Evolutionary conservation across 2,329 filamentous ascomycete species (phyloP), one percentile per base, ranked within the genome.

Genomic region (Rhexocercosporidium sp.): DNA sequence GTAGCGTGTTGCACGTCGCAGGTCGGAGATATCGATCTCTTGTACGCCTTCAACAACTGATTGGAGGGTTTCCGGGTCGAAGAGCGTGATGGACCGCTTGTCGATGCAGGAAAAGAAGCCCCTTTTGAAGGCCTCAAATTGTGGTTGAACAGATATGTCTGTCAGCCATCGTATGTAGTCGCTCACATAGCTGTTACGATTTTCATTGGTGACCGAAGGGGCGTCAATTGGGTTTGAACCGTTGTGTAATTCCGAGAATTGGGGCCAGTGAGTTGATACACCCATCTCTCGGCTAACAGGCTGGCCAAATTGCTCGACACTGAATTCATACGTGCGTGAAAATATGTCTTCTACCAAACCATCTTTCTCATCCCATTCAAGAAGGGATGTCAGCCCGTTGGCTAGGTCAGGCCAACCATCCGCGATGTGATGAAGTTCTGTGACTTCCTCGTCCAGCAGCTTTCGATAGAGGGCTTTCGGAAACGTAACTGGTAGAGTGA

Each of bases 401-500:
- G 89, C 88, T 3, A 97, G 84, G 18, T 91, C 89, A 1, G 93
- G 92, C 95, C 95, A 98, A 3, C 93, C 94, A 73, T 97, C 94
- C 2, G 85, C 83, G 69, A 98, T 93, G 76, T 94, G 90, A 56
- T 93, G 87, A 1, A 96, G 81, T 65, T 90, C 86, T 39, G 87
- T 88, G 18, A 92, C 88, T 9, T 89, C 88, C 66, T 90, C 83
- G 9, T 87, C 88, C 0, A 97, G 83, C 0, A 98, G 84, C 72
- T 92, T 92, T 62, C 88, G 86, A 79, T 99, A 99, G 3, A 99
- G 85, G 0, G 90, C 92, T 66, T 88, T 86, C 0, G 96, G 96
- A 68, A 99, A 96, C 1, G 91, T 97, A 49, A 98, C 86, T 0
- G 96, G 96, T 0, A 99, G 83, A 0, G 94, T 97, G 27, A 98